phyloP scores from a whole-genome alignment of 768 basidiomycete genomes.

The Psilocybe sp. region DNA sequence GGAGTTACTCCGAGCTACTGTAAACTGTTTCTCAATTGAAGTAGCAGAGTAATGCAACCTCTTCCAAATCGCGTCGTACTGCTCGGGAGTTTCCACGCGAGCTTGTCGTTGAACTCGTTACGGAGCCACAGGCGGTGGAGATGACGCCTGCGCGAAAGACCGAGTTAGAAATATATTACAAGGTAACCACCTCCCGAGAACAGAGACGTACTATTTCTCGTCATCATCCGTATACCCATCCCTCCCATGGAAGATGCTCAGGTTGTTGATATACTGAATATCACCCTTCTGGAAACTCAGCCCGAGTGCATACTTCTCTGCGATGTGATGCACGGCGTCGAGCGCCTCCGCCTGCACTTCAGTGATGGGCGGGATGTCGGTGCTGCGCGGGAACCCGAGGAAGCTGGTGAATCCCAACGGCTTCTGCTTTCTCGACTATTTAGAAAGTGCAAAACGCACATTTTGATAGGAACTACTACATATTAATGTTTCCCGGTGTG shows the following conservation, averaged over 20 bases:
- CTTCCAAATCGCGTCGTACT: constrained; percentile 29
- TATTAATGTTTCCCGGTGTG: no score
- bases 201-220: constrained; percentile 34
- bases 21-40: constrained; percentile 32
- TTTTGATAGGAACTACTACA: no score
- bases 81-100: constrained; percentile 35
- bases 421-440: no score
- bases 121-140: constrained; percentile 36
- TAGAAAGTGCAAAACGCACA: no score
- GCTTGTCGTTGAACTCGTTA: constrained; percentile 34
- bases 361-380: constrained; percentile 41
- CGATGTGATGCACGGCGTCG: constrained; percentile 41
- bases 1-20: no score
- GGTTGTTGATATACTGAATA: constrained; percentile 47
- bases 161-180: neutral
- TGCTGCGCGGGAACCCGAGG: constrained; percentile 29
- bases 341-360: constrained; percentile 50
- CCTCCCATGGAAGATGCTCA: constrained; percentile 43
- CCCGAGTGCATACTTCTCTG: constrained; percentile 38
- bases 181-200: neutral
- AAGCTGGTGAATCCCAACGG: constrained; percentile 48
- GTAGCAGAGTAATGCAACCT: constrained; percentile 29
- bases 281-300: constrained; percentile 48
- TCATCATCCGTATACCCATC: constrained; percentile 39
- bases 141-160: constrained; percentile 25